Percentiles rank a stretch among this genome's conserved stretches.
Conservation (phyloP, 306 rosid species). For the Crataegus laevigata region DNA sequence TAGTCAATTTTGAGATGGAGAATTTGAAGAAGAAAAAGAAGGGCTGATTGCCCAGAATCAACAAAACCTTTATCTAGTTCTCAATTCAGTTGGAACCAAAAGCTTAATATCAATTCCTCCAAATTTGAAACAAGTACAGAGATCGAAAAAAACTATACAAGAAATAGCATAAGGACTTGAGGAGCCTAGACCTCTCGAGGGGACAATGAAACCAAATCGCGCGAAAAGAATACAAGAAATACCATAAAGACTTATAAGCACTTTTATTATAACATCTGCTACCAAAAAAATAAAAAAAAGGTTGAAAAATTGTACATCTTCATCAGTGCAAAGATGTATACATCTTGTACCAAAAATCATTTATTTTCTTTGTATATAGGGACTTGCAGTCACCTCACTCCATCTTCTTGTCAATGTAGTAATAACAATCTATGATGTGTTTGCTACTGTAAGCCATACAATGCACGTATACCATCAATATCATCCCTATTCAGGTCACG, state of each 20-base stretch:
- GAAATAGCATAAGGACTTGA: too few relatives aligned
- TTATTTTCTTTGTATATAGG: neutral
- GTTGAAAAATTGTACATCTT: neutral
- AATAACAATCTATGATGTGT: neutral
- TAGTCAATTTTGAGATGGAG: too few relatives aligned
- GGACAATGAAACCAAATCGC: neutral
- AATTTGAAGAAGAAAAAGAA: too few relatives aligned
- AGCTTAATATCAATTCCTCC: too few relatives aligned
- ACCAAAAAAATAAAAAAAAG: too few relatives aligned
- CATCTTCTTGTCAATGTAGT: neutral
- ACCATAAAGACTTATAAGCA: neutral
- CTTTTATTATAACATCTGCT: neutral
- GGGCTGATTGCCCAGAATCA: too few relatives aligned
- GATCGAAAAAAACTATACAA: too few relatives aligned
- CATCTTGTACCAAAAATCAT: neutral
- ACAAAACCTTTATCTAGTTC: too few relatives aligned
- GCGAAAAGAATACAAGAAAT: neutral
- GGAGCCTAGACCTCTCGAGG: neutral
- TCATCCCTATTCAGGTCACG: slow-evolving; percentile 7
- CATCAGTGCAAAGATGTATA: neutral
- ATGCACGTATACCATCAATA: slow-evolving; percentile 12
- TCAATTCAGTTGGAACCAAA: too few relatives aligned
- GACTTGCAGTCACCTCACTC: neutral
- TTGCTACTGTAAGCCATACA: slow-evolving; percentile 8
- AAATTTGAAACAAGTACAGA: too few relatives aligned